A percentile compares a stretch with the other conserved stretches of the same genome.
These are phyloP conservation scores for Tetraselmis striata DNA, from an alignment of 139 green algal genomes.

Conservation along the genomic window DNA sequence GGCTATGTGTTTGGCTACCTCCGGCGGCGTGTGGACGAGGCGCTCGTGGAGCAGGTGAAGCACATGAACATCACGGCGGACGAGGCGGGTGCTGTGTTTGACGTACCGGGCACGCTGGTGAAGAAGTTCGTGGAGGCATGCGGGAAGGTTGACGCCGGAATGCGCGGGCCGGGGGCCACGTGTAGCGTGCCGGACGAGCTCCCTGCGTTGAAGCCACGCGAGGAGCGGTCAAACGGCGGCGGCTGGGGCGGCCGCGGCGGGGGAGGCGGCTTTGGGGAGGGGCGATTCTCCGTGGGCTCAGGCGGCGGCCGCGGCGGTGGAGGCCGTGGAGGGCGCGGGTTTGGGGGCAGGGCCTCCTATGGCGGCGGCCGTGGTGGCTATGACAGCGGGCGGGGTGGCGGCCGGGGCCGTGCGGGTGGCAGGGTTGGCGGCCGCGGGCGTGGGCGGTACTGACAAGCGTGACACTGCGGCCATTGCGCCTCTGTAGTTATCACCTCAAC, in stretches of 20 bases:
- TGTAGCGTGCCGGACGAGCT: constrained; percentile 31
- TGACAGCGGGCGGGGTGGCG: constrained; percentile 18
- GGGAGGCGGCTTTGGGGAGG: background rate
- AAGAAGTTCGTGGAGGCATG: constrained; percentile 52
- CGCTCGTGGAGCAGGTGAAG: constrained; percentile 59
- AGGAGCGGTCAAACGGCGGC: constrained; percentile 10
- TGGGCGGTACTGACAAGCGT: too few species aligned
- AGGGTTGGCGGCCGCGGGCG: too few species aligned
- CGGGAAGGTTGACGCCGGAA: background rate
- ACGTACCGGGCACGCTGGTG: constrained; percentile 64
- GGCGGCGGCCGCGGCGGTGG: constrained; percentile 1
- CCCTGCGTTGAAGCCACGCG: constrained; percentile 50
- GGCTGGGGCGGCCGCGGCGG: constrained; percentile 17
- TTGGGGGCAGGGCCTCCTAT: constrained; percentile 12
- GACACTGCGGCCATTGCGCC: background rate
- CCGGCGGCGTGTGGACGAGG: constrained; percentile 47
- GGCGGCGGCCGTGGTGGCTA: constrained; percentile 12
- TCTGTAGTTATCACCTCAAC: background rate
- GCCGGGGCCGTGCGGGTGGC: background rate
- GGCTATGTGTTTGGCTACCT: constrained; percentile 73
- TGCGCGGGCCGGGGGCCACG: background rate
- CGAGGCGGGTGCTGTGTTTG: constrained; percentile 78
- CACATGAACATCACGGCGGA: constrained; percentile 81
- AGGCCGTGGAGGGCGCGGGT: constrained; percentile 13
- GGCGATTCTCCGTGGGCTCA: background rate